phyloP scores from a whole-genome alignment of 2,329 filamentous ascomycete genomes.

The Diaporthe helianthi region DNA sequence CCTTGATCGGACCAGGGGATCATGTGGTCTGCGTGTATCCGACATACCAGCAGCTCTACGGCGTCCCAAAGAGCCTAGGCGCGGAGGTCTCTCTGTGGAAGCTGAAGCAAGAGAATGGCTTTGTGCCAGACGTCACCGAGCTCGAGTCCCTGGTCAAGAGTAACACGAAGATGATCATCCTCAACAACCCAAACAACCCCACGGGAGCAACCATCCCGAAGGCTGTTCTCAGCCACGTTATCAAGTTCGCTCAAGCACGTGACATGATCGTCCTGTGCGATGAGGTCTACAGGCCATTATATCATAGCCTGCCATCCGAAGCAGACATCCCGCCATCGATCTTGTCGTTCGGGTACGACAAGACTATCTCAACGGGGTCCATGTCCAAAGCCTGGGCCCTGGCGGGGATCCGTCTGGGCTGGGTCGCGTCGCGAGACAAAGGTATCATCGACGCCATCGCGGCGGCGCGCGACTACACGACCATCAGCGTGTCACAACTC shows the following conservation, averaged over 20 bases:
- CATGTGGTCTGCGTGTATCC: slow-evolving; percentile 89
- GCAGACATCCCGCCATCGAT: slow-evolving; percentile 68
- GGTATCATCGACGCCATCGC: slow-evolving; percentile 70
- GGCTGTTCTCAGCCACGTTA: slow-evolving; percentile 64
- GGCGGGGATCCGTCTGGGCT: slow-evolving; percentile 82
- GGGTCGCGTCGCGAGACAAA: slow-evolving; percentile 74
- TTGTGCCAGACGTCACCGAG: slow-evolving; percentile 71
- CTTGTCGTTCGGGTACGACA: slow-evolving; percentile 74
- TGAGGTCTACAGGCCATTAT: slow-evolving; percentile 85
- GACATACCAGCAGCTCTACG: slow-evolving; percentile 85
- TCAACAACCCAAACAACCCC: slow-evolving; percentile 83
- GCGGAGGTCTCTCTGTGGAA: slow-evolving; percentile 82
- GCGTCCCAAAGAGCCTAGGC: slow-evolving; percentile 75
- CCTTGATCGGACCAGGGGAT: slow-evolving; percentile 74
- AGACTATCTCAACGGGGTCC: slow-evolving; percentile 76
- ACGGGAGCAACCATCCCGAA: slow-evolving; percentile 75
- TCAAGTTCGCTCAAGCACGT: slow-evolving; percentile 67
- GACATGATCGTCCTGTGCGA: slow-evolving; percentile 75
- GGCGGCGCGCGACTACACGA: slow-evolving; percentile 79
- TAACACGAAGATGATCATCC: slow-evolving; percentile 71
- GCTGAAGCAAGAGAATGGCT: slow-evolving; percentile 68
- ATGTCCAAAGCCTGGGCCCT: slow-evolving; percentile 87
- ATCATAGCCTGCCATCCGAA: slow-evolving; percentile 67
- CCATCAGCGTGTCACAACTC: slow-evolving; percentile 83
- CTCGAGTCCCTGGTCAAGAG: slow-evolving; percentile 68